These are phyloP conservation scores for Aspergillus campestris DNA, from an alignment of 495 filamentous ascomycete genomes.

Conservation along the genomic window DNA sequence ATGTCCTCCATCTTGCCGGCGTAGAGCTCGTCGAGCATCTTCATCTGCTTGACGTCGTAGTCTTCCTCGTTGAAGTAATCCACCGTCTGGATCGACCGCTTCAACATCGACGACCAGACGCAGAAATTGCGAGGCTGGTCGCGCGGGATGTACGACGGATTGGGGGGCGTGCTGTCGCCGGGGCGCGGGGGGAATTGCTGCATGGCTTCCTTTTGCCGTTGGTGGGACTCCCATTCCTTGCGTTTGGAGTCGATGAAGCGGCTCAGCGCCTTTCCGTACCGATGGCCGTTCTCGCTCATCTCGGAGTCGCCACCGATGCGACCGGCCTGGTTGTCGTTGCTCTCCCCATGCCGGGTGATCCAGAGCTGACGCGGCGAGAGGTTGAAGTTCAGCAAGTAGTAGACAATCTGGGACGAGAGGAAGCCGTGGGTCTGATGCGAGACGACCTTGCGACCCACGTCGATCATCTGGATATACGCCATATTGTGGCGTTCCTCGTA, in stretches of 20 bases:
- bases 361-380: constrained; percentile 91
- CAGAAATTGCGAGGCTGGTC: constrained; percentile 79
- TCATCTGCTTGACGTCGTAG: constrained; percentile 94
- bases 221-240: constrained; percentile 65
- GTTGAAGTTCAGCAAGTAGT: constrained; percentile 94
- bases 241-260: constrained; percentile 70
- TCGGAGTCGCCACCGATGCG: constrained; percentile 82
- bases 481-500: constrained; percentile 84
- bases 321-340: constrained; percentile 65
- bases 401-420: constrained; percentile 79
- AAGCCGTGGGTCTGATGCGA: constrained; percentile 87
- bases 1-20: constrained; percentile 87
- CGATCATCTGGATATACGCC: constrained; percentile 95
- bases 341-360: constrained; percentile 93
- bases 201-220: constrained; percentile 60
- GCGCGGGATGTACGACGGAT: constrained; percentile 62
- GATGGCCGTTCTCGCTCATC: constrained; percentile 63
- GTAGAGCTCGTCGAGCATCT: constrained; percentile 95
- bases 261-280: constrained; percentile 64
- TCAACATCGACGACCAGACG: constrained; percentile 96
- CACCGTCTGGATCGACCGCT: constrained; percentile 74
- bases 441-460: constrained; percentile 90
- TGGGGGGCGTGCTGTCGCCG: constrained; percentile 89
- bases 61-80: constrained; percentile 93
- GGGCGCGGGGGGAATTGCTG: constrained; percentile 72